Percentiles rank a stretch among this genome's conserved stretches.
phyloP scores from a whole-genome alignment of 106 monocot genomes.

The Dioscorea alata region DNA sequence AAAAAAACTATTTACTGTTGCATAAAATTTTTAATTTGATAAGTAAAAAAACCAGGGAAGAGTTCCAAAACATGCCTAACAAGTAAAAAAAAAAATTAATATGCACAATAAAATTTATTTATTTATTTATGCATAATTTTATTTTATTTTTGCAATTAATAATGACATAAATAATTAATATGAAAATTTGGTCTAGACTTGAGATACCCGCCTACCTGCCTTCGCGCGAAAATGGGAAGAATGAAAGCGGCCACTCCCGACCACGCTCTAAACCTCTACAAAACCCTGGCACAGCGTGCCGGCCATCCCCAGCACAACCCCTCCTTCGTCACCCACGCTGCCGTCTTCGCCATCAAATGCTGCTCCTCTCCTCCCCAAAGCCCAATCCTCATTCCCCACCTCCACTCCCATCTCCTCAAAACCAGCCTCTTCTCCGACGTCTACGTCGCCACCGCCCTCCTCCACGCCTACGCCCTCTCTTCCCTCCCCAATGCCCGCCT shows the following conservation, averaged over 20 bases:
- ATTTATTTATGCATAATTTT: too few species aligned
- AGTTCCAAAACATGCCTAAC: too few species aligned
- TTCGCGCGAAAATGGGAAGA: too few species aligned
- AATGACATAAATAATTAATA: too few species aligned
- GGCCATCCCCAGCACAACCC: slow-evolving; percentile 4
- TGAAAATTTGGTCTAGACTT: too few species aligned
- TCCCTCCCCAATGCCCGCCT: slow-evolving; percentile 22
- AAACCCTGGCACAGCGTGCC: slow-evolving; percentile 20
- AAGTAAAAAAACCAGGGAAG: too few species aligned
- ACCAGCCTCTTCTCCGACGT: slow-evolving; percentile 23
- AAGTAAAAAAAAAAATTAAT: too few species aligned
- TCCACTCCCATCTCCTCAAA: slow-evolving; percentile 62
- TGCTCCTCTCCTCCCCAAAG: slow-evolving; percentile 12
- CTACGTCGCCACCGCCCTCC: slow-evolving; percentile 56
- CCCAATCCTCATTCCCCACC: slow-evolving; percentile 21
- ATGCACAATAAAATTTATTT: too few species aligned
- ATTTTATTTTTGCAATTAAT: too few species aligned
- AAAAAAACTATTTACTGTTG: too few species aligned
- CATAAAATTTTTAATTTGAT: too few species aligned
- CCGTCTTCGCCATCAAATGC: slow-evolving; percentile 53
- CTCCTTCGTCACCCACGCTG: slow-evolving; percentile 30
- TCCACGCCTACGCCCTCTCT: slow-evolving; percentile 28
- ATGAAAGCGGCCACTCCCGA: background rate
- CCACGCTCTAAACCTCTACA: slow-evolving; percentile 15
- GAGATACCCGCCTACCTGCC: too few species aligned